Base-by-base conservation (phyloP, 2,329 filamentous ascomycete genomes). In the Thelonectria blattea region DNA sequence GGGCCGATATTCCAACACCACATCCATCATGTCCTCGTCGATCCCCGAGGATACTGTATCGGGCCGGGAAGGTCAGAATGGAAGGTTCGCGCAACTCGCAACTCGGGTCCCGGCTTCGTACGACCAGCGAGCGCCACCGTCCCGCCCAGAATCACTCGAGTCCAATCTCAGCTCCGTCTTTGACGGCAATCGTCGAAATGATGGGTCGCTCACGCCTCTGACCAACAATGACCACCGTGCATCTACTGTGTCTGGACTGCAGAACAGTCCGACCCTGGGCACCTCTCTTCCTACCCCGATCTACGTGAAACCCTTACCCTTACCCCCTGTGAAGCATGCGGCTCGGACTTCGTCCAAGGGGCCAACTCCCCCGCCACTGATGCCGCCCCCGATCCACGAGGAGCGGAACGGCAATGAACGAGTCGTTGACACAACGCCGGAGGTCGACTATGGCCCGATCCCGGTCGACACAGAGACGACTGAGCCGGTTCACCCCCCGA, bases 1-100 rank as follows among this genome's bases (percentile, higher is more conserved):
- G 18, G 51, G 60, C 27, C 65, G 67, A 48, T 68, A 70, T 47
- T 66, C 69, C 30, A 68, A 47, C 15, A 39, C 64, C 17, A 68
- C 60, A 10, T 68, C 67, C 11, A 68, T 68, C 30, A 47, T 71
- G 53, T 71, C 70, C 12, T 60, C 68, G 8, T 66, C 69, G 11
- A 72, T 72, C 42, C 70, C 70, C 2, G 70, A 72, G 60, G 66
- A 72, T 53, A 64, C 61, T 3, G 68, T 69, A 17, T 61, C 67
- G 15, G 64, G 68, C 39, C 59, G 63, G 52, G 57, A 56, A 5
- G 68, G 61, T 43, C 55, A 59, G 20, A 61, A 55, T 10, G 43
- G 58, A 12, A 61, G 60, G n/a, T 47, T 57, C 18, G 56, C 66
- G 22, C 68, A 69, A n/a, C 52, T 65, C 9, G 58, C 58, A 43